These are phyloP conservation scores for Mycena rosella DNA, from an alignment of 768 basidiomycete species.

Conservation along the genomic window DNA sequence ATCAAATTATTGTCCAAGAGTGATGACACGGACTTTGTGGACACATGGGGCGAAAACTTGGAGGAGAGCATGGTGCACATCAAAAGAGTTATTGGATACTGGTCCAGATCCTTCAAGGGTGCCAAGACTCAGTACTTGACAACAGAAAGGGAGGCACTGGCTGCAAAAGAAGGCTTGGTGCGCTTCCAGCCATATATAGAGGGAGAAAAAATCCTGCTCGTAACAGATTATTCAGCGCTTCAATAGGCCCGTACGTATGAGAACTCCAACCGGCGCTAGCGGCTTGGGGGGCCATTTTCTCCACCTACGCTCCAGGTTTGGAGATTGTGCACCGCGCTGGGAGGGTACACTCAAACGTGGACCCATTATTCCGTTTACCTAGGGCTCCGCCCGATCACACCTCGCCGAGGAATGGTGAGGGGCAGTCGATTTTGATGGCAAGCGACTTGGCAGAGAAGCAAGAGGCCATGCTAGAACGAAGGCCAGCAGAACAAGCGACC, in stretches of 20 bases:
- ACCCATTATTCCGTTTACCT: not conserved
- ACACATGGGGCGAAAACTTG: too few relatives aligned
- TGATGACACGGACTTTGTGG: too few relatives aligned
- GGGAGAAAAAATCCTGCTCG: slow-evolving; percentile 39
- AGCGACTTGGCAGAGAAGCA: too few relatives aligned
- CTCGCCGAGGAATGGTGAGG: too few relatives aligned
- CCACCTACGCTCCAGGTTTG: slow-evolving; percentile 15
- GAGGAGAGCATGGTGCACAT: too few relatives aligned
- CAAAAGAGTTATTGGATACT: slow-evolving; percentile 3
- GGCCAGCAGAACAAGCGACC: too few relatives aligned
- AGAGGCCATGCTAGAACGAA: too few relatives aligned
- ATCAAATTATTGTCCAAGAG: too few relatives aligned
- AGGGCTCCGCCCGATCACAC: too few relatives aligned
- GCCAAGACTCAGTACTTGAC: slow-evolving; percentile 43
- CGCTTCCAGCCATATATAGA: slow-evolving; percentile 47
- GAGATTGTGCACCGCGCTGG: slow-evolving; percentile 18
- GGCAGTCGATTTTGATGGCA: too few relatives aligned
- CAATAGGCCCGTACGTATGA: slow-evolving; percentile 28
- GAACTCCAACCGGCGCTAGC: slow-evolving; percentile 28
- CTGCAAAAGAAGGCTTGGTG: slow-evolving; percentile 42
- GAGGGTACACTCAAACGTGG: slow-evolving; percentile 19
- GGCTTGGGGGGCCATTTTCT: slow-evolving; percentile 44
- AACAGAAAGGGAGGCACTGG: slow-evolving; percentile 46
- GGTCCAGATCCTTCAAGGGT: slow-evolving; percentile 37
- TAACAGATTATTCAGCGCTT: slow-evolving; percentile 29